These are phyloP conservation scores for Lipomyces orientalis DNA, from an alignment of 805 yeast species.

Conservation along the genomic window DNA sequence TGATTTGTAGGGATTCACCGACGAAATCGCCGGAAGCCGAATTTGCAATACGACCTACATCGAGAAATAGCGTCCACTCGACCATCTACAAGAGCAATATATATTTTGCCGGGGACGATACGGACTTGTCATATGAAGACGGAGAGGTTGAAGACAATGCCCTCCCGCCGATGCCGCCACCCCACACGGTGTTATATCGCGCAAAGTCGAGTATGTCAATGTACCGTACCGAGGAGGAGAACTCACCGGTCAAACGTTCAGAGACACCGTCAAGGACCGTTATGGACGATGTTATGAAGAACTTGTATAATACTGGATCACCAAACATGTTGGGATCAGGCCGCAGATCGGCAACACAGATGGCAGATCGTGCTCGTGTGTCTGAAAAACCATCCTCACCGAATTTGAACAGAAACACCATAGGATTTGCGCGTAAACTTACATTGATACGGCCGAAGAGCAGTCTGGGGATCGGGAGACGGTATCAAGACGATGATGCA, in stretches of 20 bases:
- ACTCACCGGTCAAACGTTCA: slow-evolving; percentile 29
- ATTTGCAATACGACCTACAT: background rate
- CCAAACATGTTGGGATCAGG: slow-evolving; percentile 8
- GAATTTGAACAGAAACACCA: background rate
- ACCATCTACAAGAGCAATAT: background rate
- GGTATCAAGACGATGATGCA: background rate
- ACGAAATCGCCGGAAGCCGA: background rate
- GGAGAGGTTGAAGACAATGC: slow-evolving; percentile 15
- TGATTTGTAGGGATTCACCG: background rate
- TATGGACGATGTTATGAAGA: slow-evolving; percentile 45
- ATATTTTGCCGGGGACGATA: background rate
- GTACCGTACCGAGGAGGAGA: slow-evolving; percentile 10
- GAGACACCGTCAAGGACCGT: slow-evolving; percentile 46
- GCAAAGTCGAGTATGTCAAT: slow-evolving; percentile 26
- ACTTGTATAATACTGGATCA: slow-evolving; percentile 39
- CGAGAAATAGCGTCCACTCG: background rate
- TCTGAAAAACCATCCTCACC: background rate
- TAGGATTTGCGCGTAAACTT: background rate
- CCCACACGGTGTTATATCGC: slow-evolving; percentile 41
- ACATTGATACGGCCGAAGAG: slow-evolving; percentile 31
- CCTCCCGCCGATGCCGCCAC: slow-evolving; percentile 47
- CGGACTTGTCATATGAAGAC: background rate
- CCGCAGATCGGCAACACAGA: slow-evolving; percentile 4
- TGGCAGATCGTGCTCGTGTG: background rate
- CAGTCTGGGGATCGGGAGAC: slow-evolving; percentile 24